Conservation (phyloP, 139 green algal genomes). For the Spirogloea muscicola region DNA sequence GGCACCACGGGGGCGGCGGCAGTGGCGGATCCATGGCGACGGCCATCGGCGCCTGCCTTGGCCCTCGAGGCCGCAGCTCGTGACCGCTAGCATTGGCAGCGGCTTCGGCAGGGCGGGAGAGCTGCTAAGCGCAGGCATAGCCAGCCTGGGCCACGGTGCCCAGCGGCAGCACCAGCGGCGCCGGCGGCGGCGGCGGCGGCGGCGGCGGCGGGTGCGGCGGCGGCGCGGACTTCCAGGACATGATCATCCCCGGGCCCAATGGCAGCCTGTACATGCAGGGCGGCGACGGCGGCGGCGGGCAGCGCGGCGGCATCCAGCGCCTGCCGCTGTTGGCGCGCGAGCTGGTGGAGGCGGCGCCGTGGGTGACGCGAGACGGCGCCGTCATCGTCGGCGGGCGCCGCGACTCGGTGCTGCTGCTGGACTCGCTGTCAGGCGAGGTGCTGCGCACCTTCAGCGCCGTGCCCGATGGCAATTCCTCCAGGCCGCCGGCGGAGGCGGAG, state of each 20-base stretch:
- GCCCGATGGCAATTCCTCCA: neutral
- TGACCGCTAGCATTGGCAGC: neutral
- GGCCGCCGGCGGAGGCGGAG: no score
- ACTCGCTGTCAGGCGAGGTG: slow-evolving; percentile 62
- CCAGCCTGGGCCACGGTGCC: neutral
- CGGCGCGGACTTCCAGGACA: no score
- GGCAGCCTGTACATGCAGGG: slow-evolving; percentile 83
- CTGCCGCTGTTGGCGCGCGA: slow-evolving; percentile 76
- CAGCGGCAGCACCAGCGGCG: neutral
- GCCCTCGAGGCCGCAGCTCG: neutral
- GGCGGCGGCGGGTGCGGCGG: no score
- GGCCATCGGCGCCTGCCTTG: neutral
- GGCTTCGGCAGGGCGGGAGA: neutral
- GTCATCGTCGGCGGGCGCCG: slow-evolving; percentile 73
- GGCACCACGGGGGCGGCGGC: neutral
- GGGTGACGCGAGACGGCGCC: slow-evolving; percentile 70
- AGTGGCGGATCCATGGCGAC: neutral
- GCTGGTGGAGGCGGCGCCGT: slow-evolving; percentile 77
- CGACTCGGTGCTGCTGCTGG: slow-evolving; percentile 71
- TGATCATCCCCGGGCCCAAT: slow-evolving; percentile 83
- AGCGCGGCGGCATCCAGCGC: no score
- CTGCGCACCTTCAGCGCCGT: slow-evolving; percentile 16
- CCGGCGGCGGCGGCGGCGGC: neutral
- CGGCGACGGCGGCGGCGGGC: no score
- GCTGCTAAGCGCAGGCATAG: neutral